Conservation (phyloP, 2,329 filamentous ascomycete species). For the Tolypocladium amazonense region DNA sequence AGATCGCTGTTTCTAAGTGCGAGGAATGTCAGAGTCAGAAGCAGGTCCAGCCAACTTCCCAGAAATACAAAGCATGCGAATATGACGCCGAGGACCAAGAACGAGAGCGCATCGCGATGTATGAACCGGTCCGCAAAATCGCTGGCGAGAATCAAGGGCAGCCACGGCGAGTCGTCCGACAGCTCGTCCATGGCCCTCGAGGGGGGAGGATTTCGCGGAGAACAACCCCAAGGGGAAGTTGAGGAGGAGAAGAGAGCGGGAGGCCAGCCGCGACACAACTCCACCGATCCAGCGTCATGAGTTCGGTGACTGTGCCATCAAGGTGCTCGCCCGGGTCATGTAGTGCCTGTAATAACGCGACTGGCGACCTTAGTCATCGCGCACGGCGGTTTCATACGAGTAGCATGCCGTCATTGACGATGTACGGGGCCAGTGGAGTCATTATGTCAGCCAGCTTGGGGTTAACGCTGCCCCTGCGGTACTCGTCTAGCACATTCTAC, state of each 20-base stretch:
- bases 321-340: conserved; percentile 11
- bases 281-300: background rate
- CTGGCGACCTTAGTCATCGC: background rate
- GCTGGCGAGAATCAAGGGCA: conserved; percentile 7
- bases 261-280: background rate
- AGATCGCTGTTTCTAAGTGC: background rate
- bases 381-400: no score
- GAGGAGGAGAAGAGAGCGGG: conserved; percentile 3
- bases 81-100: background rate
- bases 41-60: conserved; percentile 11
- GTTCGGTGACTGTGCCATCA: conserved; percentile 13
- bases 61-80: conserved; percentile 10
- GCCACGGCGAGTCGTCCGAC: conserved; percentile 13
- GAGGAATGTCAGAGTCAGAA: conserved; percentile 2
- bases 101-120: background rate
- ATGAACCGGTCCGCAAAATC: conserved; percentile 10
- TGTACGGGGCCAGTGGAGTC: background rate
- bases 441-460: background rate
- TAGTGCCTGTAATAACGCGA: background rate
- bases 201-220: background rate
- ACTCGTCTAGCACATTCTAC: conserved; percentile 7
- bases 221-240: background rate
- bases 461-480: background rate
- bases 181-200: conserved; percentile 15
- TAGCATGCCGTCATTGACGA: background rate